phyloP scores from a whole-genome alignment of 2,329 filamentous ascomycete genomes.

The Stagonosporopsis vannaccii region DNA sequence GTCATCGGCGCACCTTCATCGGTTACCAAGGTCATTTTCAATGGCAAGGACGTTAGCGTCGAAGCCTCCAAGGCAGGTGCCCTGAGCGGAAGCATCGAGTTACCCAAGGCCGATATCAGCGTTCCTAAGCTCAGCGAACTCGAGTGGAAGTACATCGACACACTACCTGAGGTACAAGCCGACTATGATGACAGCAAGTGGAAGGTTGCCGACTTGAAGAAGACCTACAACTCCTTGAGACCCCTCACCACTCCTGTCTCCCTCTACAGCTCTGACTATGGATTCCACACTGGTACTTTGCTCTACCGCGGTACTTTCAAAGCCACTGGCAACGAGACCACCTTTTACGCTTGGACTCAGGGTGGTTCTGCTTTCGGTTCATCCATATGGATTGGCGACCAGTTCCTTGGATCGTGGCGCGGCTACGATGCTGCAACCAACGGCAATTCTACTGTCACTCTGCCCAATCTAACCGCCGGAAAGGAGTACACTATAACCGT shows the following conservation, averaged over 20 bases:
- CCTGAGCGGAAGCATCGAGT: constrained; percentile 62
- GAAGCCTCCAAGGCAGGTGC: constrained; percentile 53
- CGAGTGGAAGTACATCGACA: constrained; percentile 74
- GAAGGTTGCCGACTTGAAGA: constrained; percentile 65
- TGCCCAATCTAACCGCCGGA: constrained; percentile 62
- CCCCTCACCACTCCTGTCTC: constrained; percentile 67
- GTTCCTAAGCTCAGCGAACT: constrained; percentile 66
- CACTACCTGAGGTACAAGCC: constrained; percentile 71
- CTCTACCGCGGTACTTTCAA: constrained; percentile 75
- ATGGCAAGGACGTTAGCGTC: constrained; percentile 57
- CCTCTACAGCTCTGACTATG: constrained; percentile 75
- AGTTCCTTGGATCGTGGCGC: constrained; percentile 69
- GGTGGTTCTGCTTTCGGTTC: constrained; percentile 74
- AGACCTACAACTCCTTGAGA: constrained; percentile 66
- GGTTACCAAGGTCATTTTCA: constrained; percentile 67
- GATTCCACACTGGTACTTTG: constrained; percentile 73
- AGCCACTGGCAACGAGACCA: constrained; percentile 66
- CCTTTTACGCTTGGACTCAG: constrained; percentile 65
- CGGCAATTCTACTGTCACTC: constrained; percentile 63
- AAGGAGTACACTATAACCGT: constrained; percentile 70
- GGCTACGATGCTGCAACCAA: constrained; percentile 61
- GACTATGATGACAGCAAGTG: constrained; percentile 74
- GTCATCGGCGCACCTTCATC: constrained; percentile 67
- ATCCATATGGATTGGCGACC: constrained; percentile 70
- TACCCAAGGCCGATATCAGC: constrained; percentile 57